Evolutionary conservation across 2,329 filamentous ascomycete species (phyloP), one percentile per base, ranked within the genome.

Genomic region (Fusarium annulatum): DNA sequence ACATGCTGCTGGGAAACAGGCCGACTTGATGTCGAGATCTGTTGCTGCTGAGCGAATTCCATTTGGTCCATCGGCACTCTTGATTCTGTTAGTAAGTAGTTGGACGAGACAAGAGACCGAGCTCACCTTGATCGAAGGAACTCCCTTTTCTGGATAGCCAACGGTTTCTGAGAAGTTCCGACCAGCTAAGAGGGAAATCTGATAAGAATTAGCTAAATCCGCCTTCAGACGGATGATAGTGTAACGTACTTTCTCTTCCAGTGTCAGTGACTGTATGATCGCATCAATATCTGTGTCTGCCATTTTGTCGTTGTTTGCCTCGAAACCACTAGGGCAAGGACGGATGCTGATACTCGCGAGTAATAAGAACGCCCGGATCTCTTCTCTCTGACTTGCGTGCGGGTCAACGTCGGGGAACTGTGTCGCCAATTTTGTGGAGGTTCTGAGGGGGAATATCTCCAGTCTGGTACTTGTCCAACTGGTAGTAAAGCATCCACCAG

Each of bases 61-160:
- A 69, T 82, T 82, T 55, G 81, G 81, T 0, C 81, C 81, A 30
- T 82, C 81, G 9, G 76, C 76, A 3, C 76, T 78, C 76, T 78
- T 11, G 1, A 3, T 0, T 4, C 1, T 38, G 15, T 72, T 10
- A 69, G 58, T 18, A 8, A 7, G 14, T 34, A 15, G 2, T 9
- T 0, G 3, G 16, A 9, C 1, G 3, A 7, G 15, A 4, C 10
- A 14, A 3, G 2, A 1, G 4, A 42, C 8, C 1, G 2, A 10
- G 4, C 21, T 19, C 28, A 77, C 76, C 51, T 76, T 77, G 7
- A 78, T 73, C 1, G 72, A 69, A 1, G 74, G 76, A 10, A 78
- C 23, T 4, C 71, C 72, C 21, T 75, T 76, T 21, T 74, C 67
- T 2, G 64, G 30, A 18, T 76, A 64, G 0, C 53, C 67, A 12